Conservation (phyloP, 768 basidiomycete species). For the Lanmaoa pseudosensibilis region DNA sequence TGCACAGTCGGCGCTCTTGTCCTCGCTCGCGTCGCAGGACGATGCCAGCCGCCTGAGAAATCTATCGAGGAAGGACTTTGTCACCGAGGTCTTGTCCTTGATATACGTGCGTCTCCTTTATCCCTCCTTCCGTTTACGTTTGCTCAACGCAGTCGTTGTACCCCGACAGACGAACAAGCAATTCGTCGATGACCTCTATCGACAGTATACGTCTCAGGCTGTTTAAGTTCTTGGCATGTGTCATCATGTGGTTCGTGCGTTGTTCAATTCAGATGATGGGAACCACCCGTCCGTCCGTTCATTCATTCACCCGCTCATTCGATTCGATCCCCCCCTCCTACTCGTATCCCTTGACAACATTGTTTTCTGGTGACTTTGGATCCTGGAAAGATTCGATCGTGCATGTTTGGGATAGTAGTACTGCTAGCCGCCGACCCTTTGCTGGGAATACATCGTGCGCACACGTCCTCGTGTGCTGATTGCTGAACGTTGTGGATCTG, state of each 20-base stretch:
- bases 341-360: neutral
- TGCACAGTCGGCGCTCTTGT: slow-evolving; percentile 24
- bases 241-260: neutral
- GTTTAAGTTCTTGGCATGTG: slow-evolving; percentile 10
- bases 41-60: slow-evolving; percentile 15
- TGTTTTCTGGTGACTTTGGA: neutral
- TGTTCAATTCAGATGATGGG: neutral
- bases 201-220: slow-evolving; percentile 42
- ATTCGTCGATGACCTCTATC: slow-evolving; percentile 64
- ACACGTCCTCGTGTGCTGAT: neutral
- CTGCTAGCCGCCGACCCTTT: slow-evolving; percentile 10
- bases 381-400: slow-evolving; percentile 3
- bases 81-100: slow-evolving; percentile 57
- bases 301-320: neutral
- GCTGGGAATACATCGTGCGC: slow-evolving; percentile 12
- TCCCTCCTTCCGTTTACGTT: neutral
- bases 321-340: too few relatives aligned
- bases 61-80: slow-evolving; percentile 56
- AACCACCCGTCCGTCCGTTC: neutral
- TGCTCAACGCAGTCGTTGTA: neutral
- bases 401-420: slow-evolving; percentile 6
- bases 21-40: slow-evolving; percentile 24
- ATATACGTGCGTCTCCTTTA: slow-evolving; percentile 50
- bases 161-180: slow-evolving; percentile 55
- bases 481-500: neutral